These are phyloP conservation scores for Magnusiomyces suaveolens DNA, from an alignment of 1,139 yeast species.

Conservation along the genomic window DNA sequence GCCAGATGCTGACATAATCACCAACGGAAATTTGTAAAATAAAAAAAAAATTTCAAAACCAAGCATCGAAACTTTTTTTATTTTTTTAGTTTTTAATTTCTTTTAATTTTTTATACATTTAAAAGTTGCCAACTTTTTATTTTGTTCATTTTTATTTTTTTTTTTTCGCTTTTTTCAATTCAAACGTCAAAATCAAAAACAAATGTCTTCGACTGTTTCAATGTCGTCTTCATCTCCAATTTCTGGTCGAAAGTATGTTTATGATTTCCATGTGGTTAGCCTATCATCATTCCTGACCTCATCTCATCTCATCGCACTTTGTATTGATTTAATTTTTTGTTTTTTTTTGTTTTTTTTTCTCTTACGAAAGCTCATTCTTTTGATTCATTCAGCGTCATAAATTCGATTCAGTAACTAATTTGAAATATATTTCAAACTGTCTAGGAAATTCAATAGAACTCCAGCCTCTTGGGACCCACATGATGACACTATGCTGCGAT, in stretches of 20 bases:
- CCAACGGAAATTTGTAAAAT: not conserved
- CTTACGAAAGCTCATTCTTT: not conserved
- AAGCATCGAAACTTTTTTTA: no score
- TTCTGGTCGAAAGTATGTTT: slow-evolving; percentile 7
- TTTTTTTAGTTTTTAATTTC: not conserved
- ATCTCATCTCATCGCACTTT: not conserved
- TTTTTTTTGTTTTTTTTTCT: no score
- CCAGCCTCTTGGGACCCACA: slow-evolving; percentile 74
- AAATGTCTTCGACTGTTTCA: not conserved
- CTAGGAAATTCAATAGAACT: slow-evolving; percentile 35
- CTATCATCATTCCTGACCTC: not conserved
- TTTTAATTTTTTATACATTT: not conserved
- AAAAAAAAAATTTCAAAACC: not conserved
- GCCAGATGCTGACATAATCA: not conserved
- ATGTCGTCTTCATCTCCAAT: slow-evolving; percentile 1
- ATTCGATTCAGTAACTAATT: no score
- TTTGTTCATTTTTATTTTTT: not conserved
- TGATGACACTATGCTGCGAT: slow-evolving; percentile 59
- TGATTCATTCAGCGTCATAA: no score
- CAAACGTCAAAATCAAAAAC: not conserved
- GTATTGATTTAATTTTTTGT: no score
- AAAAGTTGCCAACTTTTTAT: no score
- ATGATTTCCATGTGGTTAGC: not conserved
- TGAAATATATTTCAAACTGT: no score
- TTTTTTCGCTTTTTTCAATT: not conserved